Conservation (phyloP, 345 rosid species). For the Eucalyptus microcorys region DNA sequence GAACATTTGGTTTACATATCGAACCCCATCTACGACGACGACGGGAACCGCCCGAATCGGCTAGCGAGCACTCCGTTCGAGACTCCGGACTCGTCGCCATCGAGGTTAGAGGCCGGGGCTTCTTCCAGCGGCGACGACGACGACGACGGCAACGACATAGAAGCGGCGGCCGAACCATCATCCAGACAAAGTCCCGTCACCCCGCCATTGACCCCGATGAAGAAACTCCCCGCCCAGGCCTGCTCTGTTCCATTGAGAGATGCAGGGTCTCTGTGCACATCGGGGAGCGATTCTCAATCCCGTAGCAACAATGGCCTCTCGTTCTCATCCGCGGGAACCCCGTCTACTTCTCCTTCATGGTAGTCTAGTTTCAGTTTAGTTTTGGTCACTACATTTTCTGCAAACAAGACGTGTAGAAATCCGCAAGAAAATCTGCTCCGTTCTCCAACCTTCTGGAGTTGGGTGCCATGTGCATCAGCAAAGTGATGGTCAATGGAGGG, state of each 20-base stretch:
- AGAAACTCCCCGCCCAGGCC: conserved; percentile 68
- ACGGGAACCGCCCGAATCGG: conserved; percentile 6
- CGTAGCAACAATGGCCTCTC: conserved; percentile 34
- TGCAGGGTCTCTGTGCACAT: conserved; percentile 35
- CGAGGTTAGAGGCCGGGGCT: conserved; percentile 31
- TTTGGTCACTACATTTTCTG: background rate
- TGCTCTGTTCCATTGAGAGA: conserved; percentile 62
- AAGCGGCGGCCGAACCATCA: background rate
- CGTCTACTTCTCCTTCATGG: conserved; percentile 88
- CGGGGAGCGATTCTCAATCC: conserved; percentile 33
- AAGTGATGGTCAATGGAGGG: background rate
- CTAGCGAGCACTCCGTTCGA: conserved; percentile 48
- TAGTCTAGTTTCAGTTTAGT: background rate
- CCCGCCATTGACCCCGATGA: conserved; percentile 81
- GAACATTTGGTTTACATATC: conserved; percentile 63
- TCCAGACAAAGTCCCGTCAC: conserved; percentile 6
- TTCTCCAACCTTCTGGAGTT: background rate
- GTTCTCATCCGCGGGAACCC: conserved; percentile 59
- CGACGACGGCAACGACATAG: background rate
- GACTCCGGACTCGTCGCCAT: conserved; percentile 79
- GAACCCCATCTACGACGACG: conserved; percentile 71
- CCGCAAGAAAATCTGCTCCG: background rate
- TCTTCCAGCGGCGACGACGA: conserved; percentile 42
- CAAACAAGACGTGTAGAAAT: background rate
- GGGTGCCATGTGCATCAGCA: background rate